These are phyloP conservation scores for Anastatica hierochuntica DNA, from an alignment of 345 rosid genomes.

Conservation along the genomic window DNA sequence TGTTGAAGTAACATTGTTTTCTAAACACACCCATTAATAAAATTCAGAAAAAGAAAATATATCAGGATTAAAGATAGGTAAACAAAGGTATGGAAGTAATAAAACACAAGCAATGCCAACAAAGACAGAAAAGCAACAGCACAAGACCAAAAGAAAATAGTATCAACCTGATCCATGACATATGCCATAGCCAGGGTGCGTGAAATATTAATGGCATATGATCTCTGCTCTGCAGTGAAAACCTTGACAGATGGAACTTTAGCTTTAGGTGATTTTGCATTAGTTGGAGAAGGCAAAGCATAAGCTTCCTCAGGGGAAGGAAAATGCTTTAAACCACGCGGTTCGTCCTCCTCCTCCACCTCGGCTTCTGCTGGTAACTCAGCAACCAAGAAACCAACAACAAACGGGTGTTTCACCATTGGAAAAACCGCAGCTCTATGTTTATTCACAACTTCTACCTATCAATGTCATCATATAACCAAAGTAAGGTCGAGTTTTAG, in stretches of 20 bases:
- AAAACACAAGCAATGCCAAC: slow-evolving; percentile 1
- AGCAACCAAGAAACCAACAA: slow-evolving; percentile 91
- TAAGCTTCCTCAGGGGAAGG: slow-evolving; percentile 49
- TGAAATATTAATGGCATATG: slow-evolving; percentile 61
- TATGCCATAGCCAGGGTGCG: slow-evolving; percentile 79
- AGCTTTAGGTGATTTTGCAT: slow-evolving; percentile 27
- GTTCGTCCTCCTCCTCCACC: slow-evolving; percentile 16
- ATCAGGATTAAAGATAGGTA: neutral
- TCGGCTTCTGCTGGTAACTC: slow-evolving; percentile 42
- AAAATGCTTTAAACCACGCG: slow-evolving; percentile 18
- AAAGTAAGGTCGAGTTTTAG: neutral
- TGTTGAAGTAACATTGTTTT: slow-evolving; percentile 75
- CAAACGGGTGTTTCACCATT: slow-evolving; percentile 88
- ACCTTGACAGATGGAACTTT: slow-evolving; percentile 30
- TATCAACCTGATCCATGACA: slow-evolving; percentile 88
- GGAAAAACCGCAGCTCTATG: slow-evolving; percentile 78
- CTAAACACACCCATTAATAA: slow-evolving; percentile 25
- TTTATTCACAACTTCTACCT: slow-evolving; percentile 56
- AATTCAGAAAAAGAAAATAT: neutral
- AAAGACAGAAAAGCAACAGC: too few species aligned
- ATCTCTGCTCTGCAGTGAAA: slow-evolving; percentile 55
- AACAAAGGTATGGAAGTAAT: too few species aligned
- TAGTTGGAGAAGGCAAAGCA: slow-evolving; percentile 30
- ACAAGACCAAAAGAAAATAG: neutral
- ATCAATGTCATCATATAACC: slow-evolving; percentile 6